These are phyloP conservation scores for Leccinum pseudoinsigne DNA, from an alignment of 1,284 basidiomycete genomes.

Conservation along the genomic window DNA sequence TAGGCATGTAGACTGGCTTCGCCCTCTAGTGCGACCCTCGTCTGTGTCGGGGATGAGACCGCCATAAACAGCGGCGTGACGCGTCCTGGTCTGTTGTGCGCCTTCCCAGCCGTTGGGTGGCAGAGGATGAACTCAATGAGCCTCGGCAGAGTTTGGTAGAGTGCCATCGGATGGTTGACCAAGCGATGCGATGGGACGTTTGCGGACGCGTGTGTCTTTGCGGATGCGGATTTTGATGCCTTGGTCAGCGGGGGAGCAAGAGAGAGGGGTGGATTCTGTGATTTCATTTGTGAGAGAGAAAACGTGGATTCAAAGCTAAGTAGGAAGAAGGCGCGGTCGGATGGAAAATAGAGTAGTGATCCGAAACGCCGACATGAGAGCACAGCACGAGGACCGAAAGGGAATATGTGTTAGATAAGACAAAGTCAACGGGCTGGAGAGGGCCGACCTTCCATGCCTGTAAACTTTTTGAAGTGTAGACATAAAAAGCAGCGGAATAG, in stretches of 20 bases:
- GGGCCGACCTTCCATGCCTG: constrained; percentile 83
- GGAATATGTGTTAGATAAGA: constrained; percentile 24
- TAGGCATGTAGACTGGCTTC: too few species aligned
- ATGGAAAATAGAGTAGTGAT: constrained; percentile 22
- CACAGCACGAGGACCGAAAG: constrained; percentile 14
- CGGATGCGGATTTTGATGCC: constrained; percentile 92
- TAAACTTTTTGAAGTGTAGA: constrained; percentile 94
- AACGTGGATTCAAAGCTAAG: constrained; percentile 5
- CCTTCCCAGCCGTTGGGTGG: too few species aligned
- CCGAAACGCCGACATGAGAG: constrained; percentile 16
- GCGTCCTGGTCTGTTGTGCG: too few species aligned
- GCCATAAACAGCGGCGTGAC: too few species aligned
- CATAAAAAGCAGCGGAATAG: constrained; percentile 84
- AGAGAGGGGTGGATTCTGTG: constrained; percentile 83
- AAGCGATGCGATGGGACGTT: constrained; percentile 52
- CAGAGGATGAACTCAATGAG: background rate
- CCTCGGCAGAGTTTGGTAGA: constrained; percentile 7
- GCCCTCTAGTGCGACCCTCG: too few species aligned
- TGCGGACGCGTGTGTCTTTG: constrained; percentile 82
- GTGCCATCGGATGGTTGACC: constrained; percentile 36
- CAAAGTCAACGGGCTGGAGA: background rate
- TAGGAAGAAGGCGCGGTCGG: constrained; percentile 7
- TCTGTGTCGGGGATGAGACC: too few species aligned
- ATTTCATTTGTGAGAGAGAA: constrained; percentile 1
- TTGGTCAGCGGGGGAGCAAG: constrained; percentile 87